Conservation (phyloP, 805 yeast genomes). For the Metschnikowia chrysomelidarum region DNA sequence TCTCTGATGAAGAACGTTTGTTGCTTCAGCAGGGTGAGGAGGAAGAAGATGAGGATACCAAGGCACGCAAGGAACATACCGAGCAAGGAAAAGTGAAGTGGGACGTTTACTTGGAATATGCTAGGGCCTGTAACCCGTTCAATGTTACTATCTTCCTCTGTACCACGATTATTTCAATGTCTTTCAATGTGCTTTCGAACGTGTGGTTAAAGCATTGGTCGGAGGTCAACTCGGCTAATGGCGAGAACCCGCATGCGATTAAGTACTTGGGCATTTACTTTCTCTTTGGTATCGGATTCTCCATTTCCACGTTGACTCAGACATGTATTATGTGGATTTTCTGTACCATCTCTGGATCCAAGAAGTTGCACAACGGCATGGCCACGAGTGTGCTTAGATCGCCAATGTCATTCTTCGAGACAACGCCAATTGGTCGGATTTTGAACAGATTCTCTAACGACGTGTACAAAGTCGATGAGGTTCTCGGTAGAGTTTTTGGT, state of each 20-base stretch:
- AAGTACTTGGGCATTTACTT: slow-evolving; percentile 75
- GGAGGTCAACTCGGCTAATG: slow-evolving; percentile 71
- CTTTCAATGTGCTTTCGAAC: slow-evolving; percentile 64
- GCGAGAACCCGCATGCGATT: slow-evolving; percentile 69
- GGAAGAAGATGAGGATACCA: slow-evolving; percentile 35
- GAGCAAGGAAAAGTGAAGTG: slow-evolving; percentile 95
- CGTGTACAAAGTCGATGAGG: slow-evolving; percentile 84
- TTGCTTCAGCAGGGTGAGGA: slow-evolving; percentile 32
- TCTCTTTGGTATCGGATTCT: slow-evolving; percentile 66
- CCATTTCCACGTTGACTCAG: slow-evolving; percentile 61
- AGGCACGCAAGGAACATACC: slow-evolving; percentile 66
- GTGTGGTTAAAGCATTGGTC: slow-evolving; percentile 98
- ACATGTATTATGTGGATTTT: slow-evolving; percentile 70
- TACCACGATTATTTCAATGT: slow-evolving; percentile 57
- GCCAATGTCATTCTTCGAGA: slow-evolving; percentile 94
- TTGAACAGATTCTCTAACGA: slow-evolving; percentile 90
- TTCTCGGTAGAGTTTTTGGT: slow-evolving; percentile 64
- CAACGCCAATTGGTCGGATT: slow-evolving; percentile 92
- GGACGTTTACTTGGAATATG: slow-evolving; percentile 79
- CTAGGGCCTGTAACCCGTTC: slow-evolving; percentile 76
- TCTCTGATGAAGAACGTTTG: slow-evolving; percentile 34
- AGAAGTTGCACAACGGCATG: slow-evolving; percentile 71
- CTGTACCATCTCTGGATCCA: slow-evolving; percentile 84
- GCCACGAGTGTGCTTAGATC: slow-evolving; percentile 70
- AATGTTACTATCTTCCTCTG: slow-evolving; percentile 58